These are phyloP conservation scores for Melampsora americana DNA, from an alignment of 1,284 basidiomycete genomes.

Conservation along the genomic window DNA sequence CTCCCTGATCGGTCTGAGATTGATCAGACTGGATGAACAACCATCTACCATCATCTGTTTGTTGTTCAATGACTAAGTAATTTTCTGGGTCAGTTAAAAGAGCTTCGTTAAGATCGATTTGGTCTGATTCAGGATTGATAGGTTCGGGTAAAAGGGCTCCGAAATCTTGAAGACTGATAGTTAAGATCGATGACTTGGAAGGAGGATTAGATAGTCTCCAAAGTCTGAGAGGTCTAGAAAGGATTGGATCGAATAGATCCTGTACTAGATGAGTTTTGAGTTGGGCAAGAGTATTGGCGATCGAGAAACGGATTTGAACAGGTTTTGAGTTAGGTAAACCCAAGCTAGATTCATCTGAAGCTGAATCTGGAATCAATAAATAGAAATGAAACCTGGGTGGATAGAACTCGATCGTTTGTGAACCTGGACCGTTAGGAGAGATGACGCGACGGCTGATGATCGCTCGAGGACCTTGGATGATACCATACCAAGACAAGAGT, in stretches of 20 bases:
- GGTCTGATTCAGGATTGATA: conserved; percentile 20
- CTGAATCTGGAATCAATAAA: conserved; percentile 37
- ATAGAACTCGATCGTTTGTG: conserved; percentile 42
- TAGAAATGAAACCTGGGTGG: conserved; percentile 32
- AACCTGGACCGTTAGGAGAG: conserved; percentile 31
- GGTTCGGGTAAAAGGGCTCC: background rate
- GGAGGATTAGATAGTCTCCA: conserved; percentile 45
- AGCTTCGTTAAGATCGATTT: conserved; percentile 30
- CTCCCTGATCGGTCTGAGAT: no score
- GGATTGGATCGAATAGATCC: background rate
- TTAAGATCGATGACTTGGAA: conserved; percentile 45
- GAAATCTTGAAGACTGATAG: conserved; percentile 3
- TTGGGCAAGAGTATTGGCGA: conserved; percentile 1
- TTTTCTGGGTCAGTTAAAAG: conserved; percentile 33
- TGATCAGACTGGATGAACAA: background rate
- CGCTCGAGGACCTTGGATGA: conserved; percentile 6
- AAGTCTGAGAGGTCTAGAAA: conserved; percentile 16
- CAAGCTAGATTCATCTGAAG: conserved; percentile 9
- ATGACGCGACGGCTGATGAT: conserved; percentile 20
- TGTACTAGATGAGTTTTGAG: conserved; percentile 5
- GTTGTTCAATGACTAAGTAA: conserved; percentile 42
- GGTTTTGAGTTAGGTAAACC: background rate
- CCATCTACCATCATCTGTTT: conserved; percentile 12
- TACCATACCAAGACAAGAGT: conserved; percentile 24
- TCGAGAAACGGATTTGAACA: conserved; percentile 18